A percentile compares a stretch with the other conserved stretches of the same genome.
Conservation (phyloP, 805 yeast species). For the Candida nemodendra region DNA sequence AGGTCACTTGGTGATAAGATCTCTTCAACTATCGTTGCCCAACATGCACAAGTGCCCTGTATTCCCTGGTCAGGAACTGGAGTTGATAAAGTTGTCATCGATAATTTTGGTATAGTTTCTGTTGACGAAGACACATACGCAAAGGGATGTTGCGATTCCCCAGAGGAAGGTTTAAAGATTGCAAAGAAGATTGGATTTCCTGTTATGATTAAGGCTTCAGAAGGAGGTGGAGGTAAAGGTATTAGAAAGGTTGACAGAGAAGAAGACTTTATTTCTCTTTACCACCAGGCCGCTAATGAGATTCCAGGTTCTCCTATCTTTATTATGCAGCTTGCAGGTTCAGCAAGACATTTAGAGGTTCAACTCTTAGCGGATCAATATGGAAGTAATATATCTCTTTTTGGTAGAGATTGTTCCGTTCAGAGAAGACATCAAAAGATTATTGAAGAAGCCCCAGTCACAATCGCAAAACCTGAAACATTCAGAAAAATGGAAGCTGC, state of each 20-base stretch:
- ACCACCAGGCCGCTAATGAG: constrained; percentile 94
- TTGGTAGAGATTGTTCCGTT: constrained; percentile 99
- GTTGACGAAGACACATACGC: constrained; percentile 82
- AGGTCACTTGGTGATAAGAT: constrained; percentile 99
- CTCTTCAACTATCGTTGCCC: constrained; percentile 97
- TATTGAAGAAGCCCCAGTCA: constrained; percentile 99
- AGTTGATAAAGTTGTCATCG: constrained; percentile 75
- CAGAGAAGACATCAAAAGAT: constrained; percentile 99
- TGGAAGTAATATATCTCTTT: constrained; percentile 94
- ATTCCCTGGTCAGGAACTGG: constrained; percentile 99
- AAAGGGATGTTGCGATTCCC: constrained; percentile 81
- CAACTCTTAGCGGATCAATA: constrained; percentile 97
- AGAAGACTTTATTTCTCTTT: constrained; percentile 70
- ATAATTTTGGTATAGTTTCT: constrained; percentile 78
- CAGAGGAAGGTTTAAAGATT: constrained; percentile 85
- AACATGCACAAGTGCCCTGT: constrained; percentile 97
- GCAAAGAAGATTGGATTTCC: constrained; percentile 94
- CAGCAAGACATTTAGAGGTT: constrained; percentile 97
- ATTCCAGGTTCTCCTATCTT: constrained; percentile 99
- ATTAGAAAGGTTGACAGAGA: constrained; percentile 91
- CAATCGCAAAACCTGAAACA: constrained; percentile 83
- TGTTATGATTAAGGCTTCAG: constrained; percentile 98
- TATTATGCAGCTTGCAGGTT: constrained; percentile 95
- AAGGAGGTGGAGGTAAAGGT: constrained; percentile 99
- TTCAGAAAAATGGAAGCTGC: constrained; percentile 93